Percentiles rank a stretch among this genome's conserved stretches.
Evolutionary conservation across 768 basidiomycete species (phyloP).

Genomic region (Leccinum longicurvipes): DNA sequence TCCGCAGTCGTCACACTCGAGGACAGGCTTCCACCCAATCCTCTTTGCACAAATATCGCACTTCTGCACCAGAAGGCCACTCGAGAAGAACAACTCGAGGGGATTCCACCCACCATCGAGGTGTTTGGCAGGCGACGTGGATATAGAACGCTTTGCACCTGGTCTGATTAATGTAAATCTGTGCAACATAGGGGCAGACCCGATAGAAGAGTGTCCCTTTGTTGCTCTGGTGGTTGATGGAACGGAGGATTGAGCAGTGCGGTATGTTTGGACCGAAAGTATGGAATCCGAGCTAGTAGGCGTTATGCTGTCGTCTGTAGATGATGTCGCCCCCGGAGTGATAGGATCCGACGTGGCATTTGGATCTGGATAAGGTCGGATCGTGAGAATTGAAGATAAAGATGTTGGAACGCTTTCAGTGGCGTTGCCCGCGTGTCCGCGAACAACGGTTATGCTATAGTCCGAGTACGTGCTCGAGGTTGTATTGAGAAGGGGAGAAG

Average conservation of each 20-base stretch:
- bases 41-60: slow-evolving; percentile 83
- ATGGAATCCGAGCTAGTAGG: slow-evolving; percentile 44
- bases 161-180: slow-evolving; percentile 87
- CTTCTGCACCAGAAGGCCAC: slow-evolving; percentile 66
- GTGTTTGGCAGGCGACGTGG: slow-evolving; percentile 27
- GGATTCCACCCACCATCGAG: slow-evolving; percentile 63
- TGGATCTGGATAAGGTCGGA: slow-evolving; percentile 53
- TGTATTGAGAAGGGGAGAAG: slow-evolving; percentile 53
- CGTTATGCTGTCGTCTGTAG: slow-evolving; percentile 32
- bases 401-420: slow-evolving; percentile 45
- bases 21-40: slow-evolving; percentile 80
- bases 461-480: slow-evolving; percentile 46
- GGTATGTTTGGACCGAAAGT: slow-evolving; percentile 58
- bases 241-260: slow-evolving; percentile 52
- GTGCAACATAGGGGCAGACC: slow-evolving; percentile 60
- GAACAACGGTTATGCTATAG: slow-evolving; percentile 71
- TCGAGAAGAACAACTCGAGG: slow-evolving; percentile 74
- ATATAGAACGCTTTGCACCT: slow-evolving; percentile 52
- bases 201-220: slow-evolving; percentile 71
- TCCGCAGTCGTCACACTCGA: slow-evolving; percentile 89
- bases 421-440: slow-evolving; percentile 41
- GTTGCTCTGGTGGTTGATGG: slow-evolving; percentile 64
- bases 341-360: slow-evolving; percentile 42
- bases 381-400: slow-evolving; percentile 71
- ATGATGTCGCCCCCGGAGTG: slow-evolving; percentile 35